Conservation (phyloP, 108 stramenopile species). For the Pseudonitzschia multiseries region DNA sequence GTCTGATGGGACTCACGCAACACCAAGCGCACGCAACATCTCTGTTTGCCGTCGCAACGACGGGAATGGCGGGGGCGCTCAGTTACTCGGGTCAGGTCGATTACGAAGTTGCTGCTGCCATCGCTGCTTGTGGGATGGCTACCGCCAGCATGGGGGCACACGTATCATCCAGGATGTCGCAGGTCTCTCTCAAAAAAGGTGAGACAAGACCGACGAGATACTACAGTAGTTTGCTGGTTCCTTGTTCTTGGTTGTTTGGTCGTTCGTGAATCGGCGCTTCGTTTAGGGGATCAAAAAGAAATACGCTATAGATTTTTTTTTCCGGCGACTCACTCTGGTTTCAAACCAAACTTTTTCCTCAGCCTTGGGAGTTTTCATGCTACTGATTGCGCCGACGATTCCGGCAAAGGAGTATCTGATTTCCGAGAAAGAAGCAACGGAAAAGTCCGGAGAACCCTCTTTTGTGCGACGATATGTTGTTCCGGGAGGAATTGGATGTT, state of each 20-base stretch:
- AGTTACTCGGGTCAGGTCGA: conserved; percentile 80
- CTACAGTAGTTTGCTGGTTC: too few species aligned
- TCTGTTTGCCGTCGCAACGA: conserved; percentile 86
- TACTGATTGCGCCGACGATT: conserved; percentile 82
- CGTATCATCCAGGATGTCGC: conserved; percentile 49
- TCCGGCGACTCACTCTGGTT: too few species aligned
- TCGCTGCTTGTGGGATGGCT: conserved; percentile 75
- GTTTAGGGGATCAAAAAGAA: too few species aligned
- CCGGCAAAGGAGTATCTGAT: conserved; percentile 65
- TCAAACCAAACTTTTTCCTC: neutral
- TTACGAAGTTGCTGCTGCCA: conserved; percentile 63
- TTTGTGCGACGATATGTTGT: conserved; percentile 36
- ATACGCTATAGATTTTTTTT: too few species aligned
- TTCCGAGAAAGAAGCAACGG: conserved; percentile 12
- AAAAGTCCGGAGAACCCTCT: neutral
- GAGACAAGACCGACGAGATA: neutral
- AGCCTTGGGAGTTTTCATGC: conserved; percentile 83
- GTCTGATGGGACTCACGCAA: conserved; percentile 66
- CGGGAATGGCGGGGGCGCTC: conserved; percentile 84
- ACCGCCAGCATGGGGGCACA: conserved; percentile 75
- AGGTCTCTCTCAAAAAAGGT: neutral
- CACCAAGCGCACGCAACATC: conserved; percentile 93
- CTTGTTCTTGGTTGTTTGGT: neutral
- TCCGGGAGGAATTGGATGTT: conserved; percentile 50
- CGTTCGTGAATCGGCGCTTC: too few species aligned